Conservation (phyloP, 2,329 filamentous ascomycete species). For the Zymoseptoria passerinii region DNA sequence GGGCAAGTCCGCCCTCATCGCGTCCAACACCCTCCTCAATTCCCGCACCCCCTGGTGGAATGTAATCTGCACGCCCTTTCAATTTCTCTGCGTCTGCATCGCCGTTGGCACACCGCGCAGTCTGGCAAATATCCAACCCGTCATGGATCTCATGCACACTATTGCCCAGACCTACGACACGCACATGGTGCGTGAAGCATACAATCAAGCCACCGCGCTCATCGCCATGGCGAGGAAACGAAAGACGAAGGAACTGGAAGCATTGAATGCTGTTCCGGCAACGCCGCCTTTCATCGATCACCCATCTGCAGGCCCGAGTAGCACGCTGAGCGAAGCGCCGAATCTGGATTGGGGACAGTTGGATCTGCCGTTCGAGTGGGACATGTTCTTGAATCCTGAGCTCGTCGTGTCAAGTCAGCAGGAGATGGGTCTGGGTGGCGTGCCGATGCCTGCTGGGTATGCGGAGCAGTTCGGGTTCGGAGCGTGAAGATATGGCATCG, state of each 20-base stretch:
- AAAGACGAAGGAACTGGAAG: constrained; percentile 28
- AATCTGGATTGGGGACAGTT: constrained; percentile 26
- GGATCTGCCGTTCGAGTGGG: constrained; percentile 29
- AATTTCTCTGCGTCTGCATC: constrained; percentile 36
- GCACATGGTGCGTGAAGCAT: constrained; percentile 33
- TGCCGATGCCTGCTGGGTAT: constrained; percentile 6
- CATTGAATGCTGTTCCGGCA: constrained; percentile 21
- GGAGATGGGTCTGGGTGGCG: neutral
- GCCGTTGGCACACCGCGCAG: constrained; percentile 34
- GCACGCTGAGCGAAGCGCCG: constrained; percentile 23
- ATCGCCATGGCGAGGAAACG: constrained; percentile 26
- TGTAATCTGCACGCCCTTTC: constrained; percentile 35
- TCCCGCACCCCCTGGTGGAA: constrained; percentile 38
- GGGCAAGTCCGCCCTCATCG: constrained; percentile 29
- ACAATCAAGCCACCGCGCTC: constrained; percentile 27
- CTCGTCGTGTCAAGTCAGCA: constrained; percentile 25
- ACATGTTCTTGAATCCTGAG: constrained; percentile 29
- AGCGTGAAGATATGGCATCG: neutral
- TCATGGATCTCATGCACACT: constrained; percentile 32
- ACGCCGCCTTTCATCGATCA: constrained; percentile 23
- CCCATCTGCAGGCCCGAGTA: constrained; percentile 21
- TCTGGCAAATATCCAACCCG: constrained; percentile 29
- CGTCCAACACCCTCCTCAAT: constrained; percentile 30
- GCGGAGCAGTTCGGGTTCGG: constrained; percentile 13
- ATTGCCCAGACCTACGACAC: constrained; percentile 32